Percentiles rank a stretch among this genome's conserved stretches.
Conservation (phyloP, 257 asterid species). For the Plantago elongata region DNA sequence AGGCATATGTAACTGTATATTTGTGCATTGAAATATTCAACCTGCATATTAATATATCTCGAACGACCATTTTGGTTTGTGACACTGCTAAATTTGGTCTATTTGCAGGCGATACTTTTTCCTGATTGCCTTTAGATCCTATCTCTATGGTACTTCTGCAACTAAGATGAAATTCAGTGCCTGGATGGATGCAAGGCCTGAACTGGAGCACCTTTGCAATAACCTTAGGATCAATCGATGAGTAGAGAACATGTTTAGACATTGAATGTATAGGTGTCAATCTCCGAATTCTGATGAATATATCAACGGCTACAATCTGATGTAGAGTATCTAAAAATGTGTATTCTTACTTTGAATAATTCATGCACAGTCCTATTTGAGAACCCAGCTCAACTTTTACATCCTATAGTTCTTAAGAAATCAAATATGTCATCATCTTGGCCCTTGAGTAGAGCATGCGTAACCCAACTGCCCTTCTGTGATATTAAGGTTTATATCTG, state of each 20-base stretch:
- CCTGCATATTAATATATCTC: constrained; percentile 5
- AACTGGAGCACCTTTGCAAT: constrained; percentile 86
- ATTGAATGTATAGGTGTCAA: constrained; percentile 23
- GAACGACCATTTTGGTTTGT: not conserved
- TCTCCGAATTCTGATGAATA: not conserved
- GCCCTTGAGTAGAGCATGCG: no score
- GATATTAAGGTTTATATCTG: no score
- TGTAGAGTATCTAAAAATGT: no score
- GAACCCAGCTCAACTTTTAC: no score
- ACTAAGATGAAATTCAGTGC: constrained; percentile 49
- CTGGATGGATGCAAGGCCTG: constrained; percentile 96
- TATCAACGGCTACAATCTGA: no score
- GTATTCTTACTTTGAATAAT: no score
- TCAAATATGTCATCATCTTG: no score
- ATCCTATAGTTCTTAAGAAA: no score
- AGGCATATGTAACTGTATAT: constrained; percentile 1
- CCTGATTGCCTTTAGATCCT: constrained; percentile 84
- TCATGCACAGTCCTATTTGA: no score
- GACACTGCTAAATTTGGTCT: not conserved
- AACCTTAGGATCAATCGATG: constrained; percentile 71
- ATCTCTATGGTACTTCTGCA: constrained; percentile 67
- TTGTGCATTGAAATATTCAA: not conserved
- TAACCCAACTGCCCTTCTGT: no score
- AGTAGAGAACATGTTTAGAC: constrained; percentile 17
- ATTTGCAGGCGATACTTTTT: constrained; percentile 86